Evolutionary conservation across 441 rosid genomes (phyloP), one percentile per base, ranked within the genome.

Genomic region (Raphanus hybrid): DNA sequence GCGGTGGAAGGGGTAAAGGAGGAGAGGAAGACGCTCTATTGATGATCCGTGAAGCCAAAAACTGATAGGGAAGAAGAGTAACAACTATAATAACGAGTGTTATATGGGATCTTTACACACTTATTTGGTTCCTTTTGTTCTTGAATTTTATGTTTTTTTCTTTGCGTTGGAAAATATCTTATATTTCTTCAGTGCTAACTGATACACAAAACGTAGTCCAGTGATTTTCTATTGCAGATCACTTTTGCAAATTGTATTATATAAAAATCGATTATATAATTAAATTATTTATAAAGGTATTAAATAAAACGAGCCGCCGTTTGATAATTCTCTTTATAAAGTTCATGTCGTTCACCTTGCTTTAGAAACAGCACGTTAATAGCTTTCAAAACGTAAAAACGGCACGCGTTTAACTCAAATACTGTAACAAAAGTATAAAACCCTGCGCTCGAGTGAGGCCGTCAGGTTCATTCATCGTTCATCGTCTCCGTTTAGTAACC

Each of bases 71-170:
- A 18, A 18, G 16, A 70, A 18, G 50, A 65, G 20, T 3, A 65
- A 65, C 12, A 71, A 58, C 23, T 18, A 11, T 12, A 75, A 75
- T 75, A 61, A 69, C 15, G 12, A 67, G 5, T 9, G 37, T 45
- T 34, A 20, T 37, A 64, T 14, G 62, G 39, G 26, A 23, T 57
- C 20, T 45, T 23, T 69, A 62, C 34, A 37, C 59, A 32, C 73
- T 77, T 58, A 20, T 59, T 64, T 76, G 6, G 59, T 64, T 64
- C 35, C 16, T 39, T 16, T 45, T 66, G 69, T 59, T 78, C 35
- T 66, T 71, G 73, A 65, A 23, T 62, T 65, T 58, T 27, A 58
- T 41, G 70, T 77, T 72, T 58, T 70, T 52, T 52, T 72, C 66
- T 70, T 52, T 52, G 55, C 2, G 58, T 18, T 4, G 34, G 34